Conservation (phyloP, 768 basidiomycete species). For the Trametes gibbosa region DNA sequence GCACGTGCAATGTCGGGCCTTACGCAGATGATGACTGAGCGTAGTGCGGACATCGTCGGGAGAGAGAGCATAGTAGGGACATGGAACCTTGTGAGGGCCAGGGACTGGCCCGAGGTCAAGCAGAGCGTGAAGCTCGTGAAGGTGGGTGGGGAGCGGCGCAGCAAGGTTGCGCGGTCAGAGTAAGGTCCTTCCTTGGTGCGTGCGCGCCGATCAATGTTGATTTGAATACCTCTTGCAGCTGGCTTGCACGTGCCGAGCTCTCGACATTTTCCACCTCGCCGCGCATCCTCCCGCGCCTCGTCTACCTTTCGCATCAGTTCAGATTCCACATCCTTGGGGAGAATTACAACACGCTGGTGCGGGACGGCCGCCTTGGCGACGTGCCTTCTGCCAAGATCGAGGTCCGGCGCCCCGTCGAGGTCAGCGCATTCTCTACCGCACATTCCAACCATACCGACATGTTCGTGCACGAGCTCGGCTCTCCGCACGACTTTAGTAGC, state of each 20-base stretch:
- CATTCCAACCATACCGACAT: conserved; percentile 34
- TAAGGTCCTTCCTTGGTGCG: conserved; percentile 21
- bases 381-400: conserved; percentile 58
- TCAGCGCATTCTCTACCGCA: conserved; percentile 47
- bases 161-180: conserved; percentile 32
- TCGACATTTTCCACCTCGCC: conserved; percentile 64
- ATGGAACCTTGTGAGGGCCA: conserved; percentile 57
- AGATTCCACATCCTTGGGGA: conserved; percentile 72
- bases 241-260: conserved; percentile 79
- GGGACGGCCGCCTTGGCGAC: conserved; percentile 58
- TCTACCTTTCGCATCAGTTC: conserved; percentile 87
- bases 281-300: conserved; percentile 61
- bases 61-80: conserved; percentile 51
- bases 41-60: conserved; percentile 35
- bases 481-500: conserved; percentile 36
- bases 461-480: conserved; percentile 61
- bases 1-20: conserved; percentile 34
- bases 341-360: conserved; percentile 78
- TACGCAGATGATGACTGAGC: conserved; percentile 34
- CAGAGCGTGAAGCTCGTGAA: conserved; percentile 23
- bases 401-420: conserved; percentile 70
- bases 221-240: conserved; percentile 41
- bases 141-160: conserved; percentile 1
- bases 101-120: conserved; percentile 54
- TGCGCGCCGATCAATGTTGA: conserved; percentile 1